phyloP scores from a whole-genome alignment of 208 protist species.

The Trypanosoma congolense region DNA sequence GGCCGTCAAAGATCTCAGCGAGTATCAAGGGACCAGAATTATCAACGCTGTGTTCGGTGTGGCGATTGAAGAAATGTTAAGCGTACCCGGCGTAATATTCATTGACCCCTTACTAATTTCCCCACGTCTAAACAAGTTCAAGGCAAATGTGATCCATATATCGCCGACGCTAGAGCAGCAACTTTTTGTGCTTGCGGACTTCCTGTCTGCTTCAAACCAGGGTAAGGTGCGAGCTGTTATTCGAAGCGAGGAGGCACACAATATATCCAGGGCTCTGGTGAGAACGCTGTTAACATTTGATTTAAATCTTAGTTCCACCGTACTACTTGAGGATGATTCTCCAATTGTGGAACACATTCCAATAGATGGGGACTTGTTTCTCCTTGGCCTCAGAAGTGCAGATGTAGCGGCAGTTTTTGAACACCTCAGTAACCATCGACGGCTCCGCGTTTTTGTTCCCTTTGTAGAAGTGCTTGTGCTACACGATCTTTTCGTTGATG shows the following conservation, averaged over 20 bases:
- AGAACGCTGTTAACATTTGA: slow-evolving; percentile 3
- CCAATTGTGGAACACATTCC: background rate
- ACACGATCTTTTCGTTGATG: background rate
- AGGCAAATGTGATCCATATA: slow-evolving; percentile 7
- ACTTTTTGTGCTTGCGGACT: slow-evolving; percentile 18
- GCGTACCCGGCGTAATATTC: slow-evolving; percentile 3
- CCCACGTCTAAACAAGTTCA: slow-evolving; percentile 8
- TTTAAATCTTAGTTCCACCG: background rate
- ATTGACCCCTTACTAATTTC: slow-evolving; percentile 9
- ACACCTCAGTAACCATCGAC: background rate
- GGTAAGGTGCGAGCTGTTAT: background rate
- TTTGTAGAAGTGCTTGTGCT: slow-evolving; percentile 3
- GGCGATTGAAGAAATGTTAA: slow-evolving; percentile 9
- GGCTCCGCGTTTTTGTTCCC: background rate
- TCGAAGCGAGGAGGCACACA: background rate
- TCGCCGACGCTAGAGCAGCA: slow-evolving; percentile 26
- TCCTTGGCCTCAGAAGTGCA: slow-evolving; percentile 1
- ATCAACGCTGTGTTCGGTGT: slow-evolving; percentile 4
- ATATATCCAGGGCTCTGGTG: background rate
- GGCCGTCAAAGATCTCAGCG: background rate
- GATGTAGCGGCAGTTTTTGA: background rate
- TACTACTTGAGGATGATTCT: background rate
- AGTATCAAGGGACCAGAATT: background rate
- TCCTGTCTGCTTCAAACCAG: background rate
- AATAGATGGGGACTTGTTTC: slow-evolving; percentile 6